phyloP scores from a whole-genome alignment of 192 early-diverging fungal species.

The Spizellomyces sp. region DNA sequence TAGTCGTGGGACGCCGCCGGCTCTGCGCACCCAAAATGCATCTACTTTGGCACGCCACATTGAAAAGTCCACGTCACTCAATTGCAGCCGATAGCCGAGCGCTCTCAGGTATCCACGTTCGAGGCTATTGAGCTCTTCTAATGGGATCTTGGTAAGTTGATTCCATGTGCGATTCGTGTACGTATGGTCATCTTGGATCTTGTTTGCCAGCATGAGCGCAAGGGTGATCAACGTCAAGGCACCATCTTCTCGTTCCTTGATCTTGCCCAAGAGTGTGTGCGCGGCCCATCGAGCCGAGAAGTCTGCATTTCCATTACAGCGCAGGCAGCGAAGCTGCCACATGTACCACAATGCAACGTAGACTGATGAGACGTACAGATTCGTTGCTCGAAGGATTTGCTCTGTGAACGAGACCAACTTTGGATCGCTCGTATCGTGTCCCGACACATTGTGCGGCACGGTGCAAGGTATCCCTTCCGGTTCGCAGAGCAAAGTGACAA shows the following conservation, averaged over 20 bases:
- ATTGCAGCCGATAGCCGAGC: background rate
- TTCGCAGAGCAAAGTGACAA: constrained; percentile 1
- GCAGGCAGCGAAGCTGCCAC: background rate
- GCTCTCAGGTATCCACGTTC: background rate
- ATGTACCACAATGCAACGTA: background rate
- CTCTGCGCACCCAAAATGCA: background rate
- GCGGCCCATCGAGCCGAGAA: background rate
- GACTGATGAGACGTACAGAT: background rate
- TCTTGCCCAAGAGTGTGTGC: background rate
- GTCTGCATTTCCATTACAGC: background rate
- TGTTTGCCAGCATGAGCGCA: background rate
- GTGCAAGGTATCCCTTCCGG: background rate
- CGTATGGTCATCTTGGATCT: background rate
- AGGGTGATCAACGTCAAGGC: background rate
- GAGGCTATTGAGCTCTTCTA: background rate
- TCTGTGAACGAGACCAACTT: background rate
- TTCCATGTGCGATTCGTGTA: background rate
- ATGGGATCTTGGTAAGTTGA: background rate
- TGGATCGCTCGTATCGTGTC: too few species aligned
- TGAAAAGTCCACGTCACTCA: background rate
- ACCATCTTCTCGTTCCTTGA: background rate
- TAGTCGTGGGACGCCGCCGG: too few species aligned
- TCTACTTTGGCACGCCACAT: background rate
- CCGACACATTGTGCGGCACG: background rate
- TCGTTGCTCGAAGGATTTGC: background rate